A percentile compares a stretch with the other conserved stretches of the same genome.
These are phyloP conservation scores for Tephrocybe sp. DNA, from an alignment of 768 basidiomycete species.

Conservation along the genomic window DNA sequence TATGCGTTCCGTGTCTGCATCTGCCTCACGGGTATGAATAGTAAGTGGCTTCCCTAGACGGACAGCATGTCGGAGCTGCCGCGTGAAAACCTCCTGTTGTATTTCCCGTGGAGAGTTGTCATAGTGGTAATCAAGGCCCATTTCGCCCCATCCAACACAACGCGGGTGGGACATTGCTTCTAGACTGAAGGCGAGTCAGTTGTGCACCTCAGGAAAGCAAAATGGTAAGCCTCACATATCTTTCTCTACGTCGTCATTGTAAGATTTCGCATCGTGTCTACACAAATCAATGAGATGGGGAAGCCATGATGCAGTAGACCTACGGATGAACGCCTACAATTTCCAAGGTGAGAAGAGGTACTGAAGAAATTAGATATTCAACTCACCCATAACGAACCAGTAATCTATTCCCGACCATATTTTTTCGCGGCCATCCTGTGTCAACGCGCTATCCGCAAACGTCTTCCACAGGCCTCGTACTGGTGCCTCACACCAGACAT, in stretches of 20 bases:
- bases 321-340: slow-evolving; percentile 71
- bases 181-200: slow-evolving; percentile 36
- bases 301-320: slow-evolving; percentile 20
- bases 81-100: slow-evolving; percentile 62
- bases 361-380: not conserved
- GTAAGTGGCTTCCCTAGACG: slow-evolving; percentile 72
- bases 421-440: slow-evolving; percentile 38
- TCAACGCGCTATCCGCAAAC: slow-evolving; percentile 68
- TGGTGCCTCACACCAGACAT: slow-evolving; percentile 89
- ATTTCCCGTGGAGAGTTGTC: slow-evolving; percentile 68
- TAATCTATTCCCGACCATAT: slow-evolving; percentile 73
- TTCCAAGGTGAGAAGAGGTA: slow-evolving; percentile 2
- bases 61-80: slow-evolving; percentile 71
- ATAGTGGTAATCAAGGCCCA: slow-evolving; percentile 85
- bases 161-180: slow-evolving; percentile 78
- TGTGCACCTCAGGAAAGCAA: not conserved
- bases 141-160: slow-evolving; percentile 88
- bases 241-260: slow-evolving; percentile 64
- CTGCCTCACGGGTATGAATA: slow-evolving; percentile 85
- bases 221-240: slow-evolving; percentile 44
- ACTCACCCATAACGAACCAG: slow-evolving; percentile 80
- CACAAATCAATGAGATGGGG: not conserved
- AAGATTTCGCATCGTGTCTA: slow-evolving; percentile 71
- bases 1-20: slow-evolving; percentile 77
- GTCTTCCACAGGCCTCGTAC: slow-evolving; percentile 62